Percentiles rank a stretch among this genome's conserved stretches.
These are phyloP conservation scores for Plasmopara halstedii DNA, from an alignment of 352 stramenopile genomes.

Conservation along the genomic window DNA sequence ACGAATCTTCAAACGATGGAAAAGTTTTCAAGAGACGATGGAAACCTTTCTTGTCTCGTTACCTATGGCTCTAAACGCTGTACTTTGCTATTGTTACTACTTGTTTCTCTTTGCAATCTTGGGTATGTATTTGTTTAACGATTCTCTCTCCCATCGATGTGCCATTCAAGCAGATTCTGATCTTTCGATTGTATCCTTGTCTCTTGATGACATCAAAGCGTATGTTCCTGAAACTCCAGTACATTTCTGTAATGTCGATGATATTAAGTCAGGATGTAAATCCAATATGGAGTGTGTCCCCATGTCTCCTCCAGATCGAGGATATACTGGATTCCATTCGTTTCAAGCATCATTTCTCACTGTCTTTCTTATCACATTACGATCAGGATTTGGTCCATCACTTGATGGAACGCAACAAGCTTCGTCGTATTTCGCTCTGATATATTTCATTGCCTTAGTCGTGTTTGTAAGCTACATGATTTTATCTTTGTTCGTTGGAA, in stretches of 20 bases:
- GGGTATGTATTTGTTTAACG: slow-evolving; percentile 83
- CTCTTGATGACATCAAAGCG: slow-evolving; percentile 12
- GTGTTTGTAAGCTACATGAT: slow-evolving; percentile 86
- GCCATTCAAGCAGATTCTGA: slow-evolving; percentile 27
- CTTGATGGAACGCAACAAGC: slow-evolving; percentile 67
- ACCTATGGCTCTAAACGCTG: slow-evolving; percentile 62
- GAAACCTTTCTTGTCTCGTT: slow-evolving; percentile 67
- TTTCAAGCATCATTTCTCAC: slow-evolving; percentile 79
- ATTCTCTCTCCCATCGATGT: slow-evolving; percentile 71
- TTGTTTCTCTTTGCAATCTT: slow-evolving; percentile 81
- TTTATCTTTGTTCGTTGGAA: slow-evolving; percentile 70
- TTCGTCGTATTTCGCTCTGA: slow-evolving; percentile 62
- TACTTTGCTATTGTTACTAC: slow-evolving; percentile 82
- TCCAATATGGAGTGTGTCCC: slow-evolving; percentile 41
- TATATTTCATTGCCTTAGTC: slow-evolving; percentile 76
- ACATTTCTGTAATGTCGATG: slow-evolving; percentile 41
- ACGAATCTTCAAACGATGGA: slow-evolving; percentile 62
- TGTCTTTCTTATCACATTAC: slow-evolving; percentile 69
- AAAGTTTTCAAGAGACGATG: slow-evolving; percentile 69
- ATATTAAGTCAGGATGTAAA: slow-evolving; percentile 15
- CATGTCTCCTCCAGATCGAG: slow-evolving; percentile 56
- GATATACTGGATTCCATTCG: slow-evolving; percentile 76
- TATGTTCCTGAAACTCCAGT: slow-evolving; percentile 46
- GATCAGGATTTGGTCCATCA: slow-evolving; percentile 66
- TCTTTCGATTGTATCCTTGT: no score